These are phyloP conservation scores for Vigna unguiculata DNA, from an alignment of 306 rosid species.

Conservation along the genomic window DNA sequence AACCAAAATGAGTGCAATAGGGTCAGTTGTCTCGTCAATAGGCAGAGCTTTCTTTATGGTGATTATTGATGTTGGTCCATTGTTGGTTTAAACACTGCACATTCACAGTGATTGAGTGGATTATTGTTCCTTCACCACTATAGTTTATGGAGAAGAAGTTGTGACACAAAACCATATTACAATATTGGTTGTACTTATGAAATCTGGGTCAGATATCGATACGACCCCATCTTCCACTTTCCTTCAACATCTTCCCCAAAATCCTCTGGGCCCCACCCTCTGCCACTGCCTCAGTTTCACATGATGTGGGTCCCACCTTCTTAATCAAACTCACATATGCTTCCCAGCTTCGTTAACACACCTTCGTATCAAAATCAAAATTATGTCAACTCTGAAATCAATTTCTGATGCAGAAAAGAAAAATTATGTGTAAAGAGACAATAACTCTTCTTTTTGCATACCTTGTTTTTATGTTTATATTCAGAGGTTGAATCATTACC, in stretches of 20 bases:
- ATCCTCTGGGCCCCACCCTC: constrained; percentile 47
- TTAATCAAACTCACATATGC: neutral
- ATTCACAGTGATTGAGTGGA: constrained; percentile 30
- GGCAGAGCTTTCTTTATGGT: constrained; percentile 28
- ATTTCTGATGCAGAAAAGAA: too few relatives aligned
- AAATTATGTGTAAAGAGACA: too few relatives aligned
- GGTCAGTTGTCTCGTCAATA: constrained; percentile 31
- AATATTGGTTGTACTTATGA: constrained; percentile 21
- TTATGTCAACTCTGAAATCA: neutral
- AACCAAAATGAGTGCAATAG: constrained; percentile 1
- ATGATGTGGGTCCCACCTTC: constrained; percentile 45
- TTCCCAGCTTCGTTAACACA: too few relatives aligned
- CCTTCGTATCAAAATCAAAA: neutral
- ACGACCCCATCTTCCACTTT: constrained; percentile 12
- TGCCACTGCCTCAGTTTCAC: constrained; percentile 44
- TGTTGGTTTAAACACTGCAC: constrained; percentile 11
- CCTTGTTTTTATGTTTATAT: too few relatives aligned
- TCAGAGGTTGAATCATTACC: too few relatives aligned
- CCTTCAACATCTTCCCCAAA: constrained; percentile 18
- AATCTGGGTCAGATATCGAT: constrained; percentile 42
- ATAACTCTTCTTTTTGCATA: too few relatives aligned
- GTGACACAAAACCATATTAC: neutral
- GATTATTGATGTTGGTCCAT: constrained; percentile 32
- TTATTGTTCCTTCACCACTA: neutral
- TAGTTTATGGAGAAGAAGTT: neutral